Evolutionary conservation across 2,329 filamentous ascomycete genomes (phyloP), one percentile per base, ranked within the genome.

Genomic region (Penicillium sp.): DNA sequence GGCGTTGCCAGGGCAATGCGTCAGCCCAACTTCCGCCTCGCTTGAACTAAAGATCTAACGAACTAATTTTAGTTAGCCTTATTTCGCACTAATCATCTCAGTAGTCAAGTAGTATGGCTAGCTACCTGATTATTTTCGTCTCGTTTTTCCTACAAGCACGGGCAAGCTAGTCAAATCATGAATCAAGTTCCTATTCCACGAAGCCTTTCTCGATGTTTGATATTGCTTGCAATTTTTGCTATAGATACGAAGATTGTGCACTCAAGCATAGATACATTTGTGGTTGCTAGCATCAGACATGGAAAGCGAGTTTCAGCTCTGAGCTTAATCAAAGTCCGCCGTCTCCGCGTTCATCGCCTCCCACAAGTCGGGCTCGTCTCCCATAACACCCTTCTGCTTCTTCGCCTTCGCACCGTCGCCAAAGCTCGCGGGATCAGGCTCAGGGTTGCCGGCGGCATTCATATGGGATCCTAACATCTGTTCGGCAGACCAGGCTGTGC

Each of bases 391-490:
- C 35, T 51, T 40, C 14, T 39, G 43, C 43, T 63, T 61, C 16
- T 58, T 55, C 49, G 70, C 65, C 47, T 64, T 66, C 4, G 39
- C 54, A 4, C 64, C 68, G 50, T 72, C 67, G 11, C 62, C 66
- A 39, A 58, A 73, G 19, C 58, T 33, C 1, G 54, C 57, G 1
- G 64, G 59, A 27, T 77, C 70, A n/a, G 73, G 69, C 3, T 71
- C 69, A 0, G 72, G 69, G 36, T 75, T 70, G 18, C 73, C 74
- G n/a, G 66, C 14, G 14, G 65, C 37, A 39, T 76, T 68, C 61
- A 76, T 68, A 4, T 69, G 68, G 13, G 69, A 69, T 35, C 66
- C 66, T 10, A 77, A 58, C 35, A 69, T 57, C 57, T 75, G 68
- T 36, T 69, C 68, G 0, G 71, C 66, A 40, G 62, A 67, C 69